These are phyloP conservation scores for Apiospora rasikravindrae DNA, from an alignment of 2,329 filamentous ascomycete genomes.

Conservation along the genomic window DNA sequence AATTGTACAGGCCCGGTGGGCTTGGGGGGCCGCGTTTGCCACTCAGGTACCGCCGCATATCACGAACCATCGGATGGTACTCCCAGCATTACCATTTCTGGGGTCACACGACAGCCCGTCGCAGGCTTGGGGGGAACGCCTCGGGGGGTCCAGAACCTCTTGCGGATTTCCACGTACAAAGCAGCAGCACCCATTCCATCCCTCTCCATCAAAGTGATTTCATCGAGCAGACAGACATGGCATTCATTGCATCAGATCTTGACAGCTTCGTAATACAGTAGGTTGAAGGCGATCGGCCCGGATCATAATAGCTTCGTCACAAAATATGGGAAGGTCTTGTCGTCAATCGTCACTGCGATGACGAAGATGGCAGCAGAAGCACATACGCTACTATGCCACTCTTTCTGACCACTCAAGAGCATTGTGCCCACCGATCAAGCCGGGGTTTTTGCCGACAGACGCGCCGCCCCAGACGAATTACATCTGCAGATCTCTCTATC, in stretches of 20 bases:
- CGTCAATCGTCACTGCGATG: slow-evolving; percentile 7
- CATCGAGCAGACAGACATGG: neutral
- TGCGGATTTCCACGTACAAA: neutral
- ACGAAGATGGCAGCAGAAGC: neutral
- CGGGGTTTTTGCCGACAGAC: slow-evolving; percentile 8
- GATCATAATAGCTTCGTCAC: neutral
- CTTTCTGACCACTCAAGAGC: neutral
- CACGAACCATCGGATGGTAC: slow-evolving; percentile 12
- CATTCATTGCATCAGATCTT: neutral
- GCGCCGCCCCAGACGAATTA: slow-evolving; percentile 4
- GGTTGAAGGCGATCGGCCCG: slow-evolving; percentile 1
- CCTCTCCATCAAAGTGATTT: slow-evolving; percentile 15
- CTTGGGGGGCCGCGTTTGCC: slow-evolving; percentile 6
- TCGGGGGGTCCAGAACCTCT: slow-evolving; percentile 6
- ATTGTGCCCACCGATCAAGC: slow-evolving; percentile 2
- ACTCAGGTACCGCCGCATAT: slow-evolving; percentile 16
- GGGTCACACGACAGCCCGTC: slow-evolving; percentile 9
- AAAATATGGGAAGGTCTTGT: slow-evolving; percentile 10
- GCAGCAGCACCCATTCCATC: neutral
- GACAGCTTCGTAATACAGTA: neutral
- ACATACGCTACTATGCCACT: neutral
- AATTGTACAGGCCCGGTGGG: slow-evolving; percentile 7
- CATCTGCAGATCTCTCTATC: slow-evolving; percentile 3
- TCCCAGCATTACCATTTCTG: slow-evolving; percentile 6
- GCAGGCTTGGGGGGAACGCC: slow-evolving; percentile 7